Evolutionary conservation across 306 rosid genomes (phyloP), one percentile per base, ranked within the genome.

Genomic region (Calophaca sinica): DNA sequence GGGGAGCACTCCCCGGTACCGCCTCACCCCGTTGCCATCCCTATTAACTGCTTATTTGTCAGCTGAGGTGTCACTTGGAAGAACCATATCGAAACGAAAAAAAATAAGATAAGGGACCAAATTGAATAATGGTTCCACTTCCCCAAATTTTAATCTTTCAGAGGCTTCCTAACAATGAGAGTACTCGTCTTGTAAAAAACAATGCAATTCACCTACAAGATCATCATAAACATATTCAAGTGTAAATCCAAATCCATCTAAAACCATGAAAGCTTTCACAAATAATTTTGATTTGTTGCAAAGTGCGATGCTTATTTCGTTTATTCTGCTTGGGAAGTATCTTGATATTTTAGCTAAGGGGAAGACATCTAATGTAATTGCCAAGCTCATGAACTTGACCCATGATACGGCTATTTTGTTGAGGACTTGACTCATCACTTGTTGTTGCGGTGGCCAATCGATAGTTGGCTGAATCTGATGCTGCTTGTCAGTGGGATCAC

Each of bases 181-280:
- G 98, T 93, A 28, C 97, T 97, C 0, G 97, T 93, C 91, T 93
- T 93, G 82, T 93, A 92, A 39, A 93, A 93, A 72, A 91, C 97
- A 68, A 93, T 87, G 89, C 98, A 91, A 75, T 81, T 75, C 76
- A 88, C 97, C 98, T 89, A 71, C 80, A 87, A 67, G 62, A 81
- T 6, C 66, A 12, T 59, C 67, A 46, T 29, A 58, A 63, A 75
- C 44, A 62, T 61, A 54, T 62, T 73, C 39, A 48, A 42, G 55
- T 31, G 44, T 65, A 57, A 72, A 29, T 51, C 9, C 70, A 57
- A 72, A 14, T 44, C 39, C 75, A 44, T 31, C 60, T 62, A 28
- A 33, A 73, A 74, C 20, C 44, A 39, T 35, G 38, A 50, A 55
- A n/a, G 33, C 2, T n/a, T n/a, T n/a, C 2, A 42, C 9, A 75